Conservation (phyloP, 805 yeast species). For the Candida caryicola region DNA sequence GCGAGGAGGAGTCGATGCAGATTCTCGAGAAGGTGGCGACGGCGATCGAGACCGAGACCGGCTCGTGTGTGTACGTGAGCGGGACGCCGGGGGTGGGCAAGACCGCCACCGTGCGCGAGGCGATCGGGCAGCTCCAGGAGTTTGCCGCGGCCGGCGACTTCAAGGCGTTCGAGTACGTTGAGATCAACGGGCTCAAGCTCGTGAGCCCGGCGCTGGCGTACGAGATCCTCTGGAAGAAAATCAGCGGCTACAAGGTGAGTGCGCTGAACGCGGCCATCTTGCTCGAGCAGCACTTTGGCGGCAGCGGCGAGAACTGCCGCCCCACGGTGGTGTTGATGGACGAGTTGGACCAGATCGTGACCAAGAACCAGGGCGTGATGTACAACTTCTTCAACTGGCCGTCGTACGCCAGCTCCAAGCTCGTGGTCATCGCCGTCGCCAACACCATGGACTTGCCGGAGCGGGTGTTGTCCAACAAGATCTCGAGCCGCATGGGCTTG, state of each 20-base stretch:
- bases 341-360: slow-evolving; percentile 89
- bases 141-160: slow-evolving; percentile 23
- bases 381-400: slow-evolving; percentile 99
- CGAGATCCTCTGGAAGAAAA: slow-evolving; percentile 75
- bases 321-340: slow-evolving; percentile 81
- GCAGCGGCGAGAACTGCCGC: slow-evolving; percentile 9
- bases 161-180: slow-evolving; percentile 64
- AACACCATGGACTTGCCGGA: slow-evolving; percentile 98
- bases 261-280: slow-evolving; percentile 62
- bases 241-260: slow-evolving; percentile 56
- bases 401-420: slow-evolving; percentile 68
- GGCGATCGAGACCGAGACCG: slow-evolving; percentile 67
- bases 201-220: slow-evolving; percentile 78
- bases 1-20: slow-evolving; percentile 78
- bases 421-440: slow-evolving; percentile 90
- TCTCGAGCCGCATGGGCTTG: slow-evolving; percentile 86
- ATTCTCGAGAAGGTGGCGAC: slow-evolving; percentile 67
- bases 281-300: slow-evolving; percentile 67
- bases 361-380: slow-evolving; percentile 79
- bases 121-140: slow-evolving; percentile 61
- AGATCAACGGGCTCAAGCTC: slow-evolving; percentile 87
- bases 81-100: slow-evolving; percentile 99
- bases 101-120: slow-evolving; percentile 90
- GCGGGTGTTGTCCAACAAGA: slow-evolving; percentile 78
- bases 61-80: slow-evolving; percentile 84